Evolutionary conservation across 2,329 filamentous ascomycete genomes (phyloP), one percentile per base, ranked within the genome.

Genomic region (Botrytis hyacinthi): DNA sequence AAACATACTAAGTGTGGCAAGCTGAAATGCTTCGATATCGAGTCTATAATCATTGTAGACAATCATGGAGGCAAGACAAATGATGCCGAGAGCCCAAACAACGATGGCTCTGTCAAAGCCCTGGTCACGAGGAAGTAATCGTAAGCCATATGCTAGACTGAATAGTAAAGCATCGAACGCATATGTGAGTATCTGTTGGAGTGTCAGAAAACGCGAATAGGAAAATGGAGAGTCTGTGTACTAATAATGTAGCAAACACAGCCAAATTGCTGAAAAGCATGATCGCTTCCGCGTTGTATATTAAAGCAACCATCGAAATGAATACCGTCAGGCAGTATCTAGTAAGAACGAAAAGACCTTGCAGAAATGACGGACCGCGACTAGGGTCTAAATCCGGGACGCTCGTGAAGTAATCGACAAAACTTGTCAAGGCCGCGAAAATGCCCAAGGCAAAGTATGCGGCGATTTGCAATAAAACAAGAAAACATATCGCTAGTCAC

Each of bases 401-500:
- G 32, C 26, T 71, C 35, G 59, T 73, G 35, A 70, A 73, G 46
- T 48, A 77, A 74, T 74, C 60, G 7, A 76, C 59, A 7, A 75
- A 61, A 12, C 70, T 65, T 54, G 37, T 65, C 6, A 78, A 32
- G 6, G 76, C 73, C 2, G 75, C 70, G 32, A 78, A 32, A 3
- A 73, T 46, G 37, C 35, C 71, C 14, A 79, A 76, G 9, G 26
- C 35, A 18, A 72, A 35, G 60, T 78, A 80, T 5, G 79, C 76
- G 29, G 76, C 73, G 8, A 78, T 51, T 51, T 80, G 78, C 42
- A 77, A 42, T 32, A 79, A 72, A 10, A 78, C 63, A 18, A 77
- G 57, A 62, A 76, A 78, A 73, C 77, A 79, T 37, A 79, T 75
- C 69, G 79, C 78, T 80, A 51, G 78, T 72, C 75, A 76, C 73